Conservation (phyloP, 2,329 filamentous ascomycete genomes). For the Colletotrichum siamense region DNA sequence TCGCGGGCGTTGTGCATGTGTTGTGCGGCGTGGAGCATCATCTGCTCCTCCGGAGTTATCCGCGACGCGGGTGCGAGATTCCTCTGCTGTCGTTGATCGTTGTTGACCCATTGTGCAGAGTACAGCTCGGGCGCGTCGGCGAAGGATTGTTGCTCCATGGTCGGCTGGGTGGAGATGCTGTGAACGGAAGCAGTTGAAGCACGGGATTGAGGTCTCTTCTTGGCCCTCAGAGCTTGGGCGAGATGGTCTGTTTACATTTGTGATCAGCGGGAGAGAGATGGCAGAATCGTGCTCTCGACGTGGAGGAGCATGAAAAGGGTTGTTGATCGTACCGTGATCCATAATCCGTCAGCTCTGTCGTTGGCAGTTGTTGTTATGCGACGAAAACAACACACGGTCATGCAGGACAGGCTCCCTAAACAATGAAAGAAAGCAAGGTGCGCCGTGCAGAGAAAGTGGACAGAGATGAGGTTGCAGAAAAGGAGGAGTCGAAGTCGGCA, state of each 20-base stretch:
- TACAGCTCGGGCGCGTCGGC: conserved; percentile 50
- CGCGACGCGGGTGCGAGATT: conserved; percentile 48
- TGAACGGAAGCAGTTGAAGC: conserved; percentile 64
- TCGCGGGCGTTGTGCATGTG: conserved; percentile 59
- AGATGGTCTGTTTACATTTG: conserved; percentile 31
- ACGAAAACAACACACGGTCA: conserved; percentile 25
- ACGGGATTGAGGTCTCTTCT: conserved; percentile 58
- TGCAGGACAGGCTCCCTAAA: conserved; percentile 9
- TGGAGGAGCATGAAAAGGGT: background rate
- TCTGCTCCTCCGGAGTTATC: conserved; percentile 64
- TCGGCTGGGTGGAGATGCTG: conserved; percentile 57
- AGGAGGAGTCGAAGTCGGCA: background rate
- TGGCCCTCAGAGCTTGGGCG: conserved; percentile 41
- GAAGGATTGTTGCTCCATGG: conserved; percentile 53
- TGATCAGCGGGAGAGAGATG: conserved; percentile 29
- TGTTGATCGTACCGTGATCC: conserved; percentile 19
- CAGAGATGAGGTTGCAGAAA: background rate
- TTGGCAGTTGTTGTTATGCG: conserved; percentile 17
- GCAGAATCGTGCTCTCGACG: background rate
- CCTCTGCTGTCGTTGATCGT: conserved; percentile 48
- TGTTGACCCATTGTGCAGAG: conserved; percentile 54
- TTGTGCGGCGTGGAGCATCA: conserved; percentile 58
- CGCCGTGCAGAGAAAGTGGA: background rate
- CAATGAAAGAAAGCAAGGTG: conserved; percentile 17
- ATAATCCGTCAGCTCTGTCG: conserved; percentile 5